phyloP scores from a whole-genome alignment of 306 rosid species.

The Herpetospermum pedunculosum region DNA sequence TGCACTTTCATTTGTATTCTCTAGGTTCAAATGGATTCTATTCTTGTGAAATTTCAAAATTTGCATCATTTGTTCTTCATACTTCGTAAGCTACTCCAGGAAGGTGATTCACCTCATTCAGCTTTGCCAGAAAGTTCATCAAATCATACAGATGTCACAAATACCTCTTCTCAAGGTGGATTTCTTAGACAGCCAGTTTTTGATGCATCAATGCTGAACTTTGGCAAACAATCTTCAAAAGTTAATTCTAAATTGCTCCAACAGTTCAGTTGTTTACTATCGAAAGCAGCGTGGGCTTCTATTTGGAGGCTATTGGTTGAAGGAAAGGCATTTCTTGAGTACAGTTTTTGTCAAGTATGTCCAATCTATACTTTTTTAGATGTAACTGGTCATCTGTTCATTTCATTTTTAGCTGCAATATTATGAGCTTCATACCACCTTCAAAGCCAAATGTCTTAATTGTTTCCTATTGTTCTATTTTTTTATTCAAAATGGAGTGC shows the following conservation, averaged over 20 bases:
- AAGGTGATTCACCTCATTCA: conserved; percentile 30
- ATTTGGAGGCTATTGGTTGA: conserved; percentile 53
- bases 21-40: conserved; percentile 68
- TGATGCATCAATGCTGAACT: conserved; percentile 27
- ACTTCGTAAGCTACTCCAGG: conserved; percentile 65
- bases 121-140: conserved; percentile 21
- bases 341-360: conserved; percentile 71
- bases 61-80: conserved; percentile 86
- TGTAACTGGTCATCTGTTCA: not conserved
- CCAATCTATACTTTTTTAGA: not conserved
- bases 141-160: conserved; percentile 21
- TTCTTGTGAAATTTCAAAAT: conserved; percentile 55
- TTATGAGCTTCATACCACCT: not conserved
- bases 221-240: conserved; percentile 20
- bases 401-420: not conserved
- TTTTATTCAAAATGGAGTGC: not conserved
- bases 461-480: not conserved
- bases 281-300: conserved; percentile 76
- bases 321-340: conserved; percentile 62
- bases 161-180: conserved; percentile 68
- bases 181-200: conserved; percentile 69
- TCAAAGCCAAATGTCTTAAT: not conserved
- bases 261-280: conserved; percentile 37
- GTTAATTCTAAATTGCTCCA: conserved; percentile 33
- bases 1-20: conserved; percentile 12